Evolutionary conservation across 2,329 filamentous ascomycete species (phyloP), one percentile per base, ranked within the genome.

Genomic region (Niveomyces coronatus): DNA sequence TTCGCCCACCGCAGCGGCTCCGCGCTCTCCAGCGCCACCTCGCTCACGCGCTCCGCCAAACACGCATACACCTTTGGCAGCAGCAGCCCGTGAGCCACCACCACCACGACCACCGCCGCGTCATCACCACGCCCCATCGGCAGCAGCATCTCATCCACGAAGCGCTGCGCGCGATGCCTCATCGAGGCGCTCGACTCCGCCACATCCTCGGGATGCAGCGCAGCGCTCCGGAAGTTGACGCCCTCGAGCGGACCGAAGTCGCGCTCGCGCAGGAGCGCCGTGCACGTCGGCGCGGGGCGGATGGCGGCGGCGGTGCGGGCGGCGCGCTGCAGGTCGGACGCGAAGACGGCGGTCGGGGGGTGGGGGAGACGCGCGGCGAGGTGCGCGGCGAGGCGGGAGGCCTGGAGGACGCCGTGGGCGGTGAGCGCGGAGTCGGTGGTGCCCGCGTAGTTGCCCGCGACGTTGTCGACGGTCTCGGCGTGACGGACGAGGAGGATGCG

Each of bases 401-500:
- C 77, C 58, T 94, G 87, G 34, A 88, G 69, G 36, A 82, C 71
- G 40, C 87, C 87, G 61, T 94, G 85, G 45, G 77, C 79, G 17
- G 87, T 94, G 49, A 94, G 67, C 28, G 76, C 65, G 2, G 86
- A 89, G 61, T 94, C 85, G 56, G 78, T 82, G 36, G 77, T 74
- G 43, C 87, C 87, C 49, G 87, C 87, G 37, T 83, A 88, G 43
- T 85, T 61, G 39, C 79, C 74, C 28, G 81, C 82, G 42, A 91
- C 81, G 57, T 94, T 94, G 62, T 94, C 84, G 47, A 93, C 83
- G 13, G 85, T 89, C 64, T 94, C 87, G 53, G 81, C 87, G 67
- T 94, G 87, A 40, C 87, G 79, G 51, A 94, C 76, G 50, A 94
- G 70, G 51, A 87, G 77, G 39, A 94, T 47, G 43, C 53, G 59